Evolutionary conservation across 2,329 filamentous ascomycete species (phyloP).

Genomic region (Talaromyces sp.): DNA sequence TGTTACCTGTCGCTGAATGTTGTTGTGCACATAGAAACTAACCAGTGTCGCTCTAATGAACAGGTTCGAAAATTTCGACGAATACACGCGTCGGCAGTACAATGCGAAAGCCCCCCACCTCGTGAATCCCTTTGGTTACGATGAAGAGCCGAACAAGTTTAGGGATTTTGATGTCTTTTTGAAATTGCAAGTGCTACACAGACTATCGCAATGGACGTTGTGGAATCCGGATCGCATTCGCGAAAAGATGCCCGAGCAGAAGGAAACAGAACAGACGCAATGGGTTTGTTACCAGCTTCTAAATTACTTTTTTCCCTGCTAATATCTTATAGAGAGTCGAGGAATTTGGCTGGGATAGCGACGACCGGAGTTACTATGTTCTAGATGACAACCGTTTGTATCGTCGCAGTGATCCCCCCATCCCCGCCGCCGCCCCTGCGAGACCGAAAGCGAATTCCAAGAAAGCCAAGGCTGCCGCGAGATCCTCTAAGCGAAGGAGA

Average conservation of each 20-base stretch:
- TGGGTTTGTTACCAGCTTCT: constrained; percentile 61
- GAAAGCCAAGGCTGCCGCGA: constrained; percentile 57
- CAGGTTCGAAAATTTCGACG: constrained; percentile 84
- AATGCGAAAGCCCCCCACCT: constrained; percentile 67
- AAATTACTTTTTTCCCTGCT: not conserved
- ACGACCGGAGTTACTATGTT: constrained; percentile 83
- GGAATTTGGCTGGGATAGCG: constrained; percentile 70
- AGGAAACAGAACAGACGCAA: constrained; percentile 71
- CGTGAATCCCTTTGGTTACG: constrained; percentile 79
- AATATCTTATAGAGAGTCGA: constrained; percentile 36
- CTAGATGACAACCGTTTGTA: constrained; percentile 94
- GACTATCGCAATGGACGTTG: constrained; percentile 85
- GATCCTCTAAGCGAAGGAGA: constrained; percentile 70
- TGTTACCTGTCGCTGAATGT: constrained; percentile 16
- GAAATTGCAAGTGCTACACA: constrained; percentile 76
- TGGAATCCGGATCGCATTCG: constrained; percentile 81
- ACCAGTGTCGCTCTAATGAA: not conserved
- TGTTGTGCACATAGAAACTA: not conserved
- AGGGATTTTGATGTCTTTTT: constrained; percentile 75
- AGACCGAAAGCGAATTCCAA: constrained; percentile 64
- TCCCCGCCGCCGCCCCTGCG: constrained; percentile 51
- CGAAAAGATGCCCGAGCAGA: constrained; percentile 77
- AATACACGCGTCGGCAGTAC: constrained; percentile 88
- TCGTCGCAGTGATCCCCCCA: constrained; percentile 71
- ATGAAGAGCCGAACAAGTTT: constrained; percentile 69